Evolutionary conservation across 352 stramenopile species (phyloP).

Genomic region (Salisapilia sapeloensis): DNA sequence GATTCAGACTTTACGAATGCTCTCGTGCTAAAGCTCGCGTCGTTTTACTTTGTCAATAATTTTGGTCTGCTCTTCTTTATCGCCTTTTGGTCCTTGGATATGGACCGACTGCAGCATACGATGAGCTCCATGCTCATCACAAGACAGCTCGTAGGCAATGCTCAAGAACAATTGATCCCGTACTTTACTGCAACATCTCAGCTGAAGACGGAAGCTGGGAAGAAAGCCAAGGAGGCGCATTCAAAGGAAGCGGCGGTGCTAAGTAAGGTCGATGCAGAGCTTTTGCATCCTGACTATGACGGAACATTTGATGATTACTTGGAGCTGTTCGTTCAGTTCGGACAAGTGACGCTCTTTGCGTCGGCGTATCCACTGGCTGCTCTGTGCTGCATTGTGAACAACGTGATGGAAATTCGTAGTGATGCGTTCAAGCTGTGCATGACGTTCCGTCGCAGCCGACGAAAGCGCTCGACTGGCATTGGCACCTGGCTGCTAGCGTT

Average conservation of each 20-base stretch:
- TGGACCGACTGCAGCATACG: constrained; percentile 83
- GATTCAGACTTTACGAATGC: constrained; percentile 77
- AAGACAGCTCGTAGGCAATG: constrained; percentile 59
- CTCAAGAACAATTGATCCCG: constrained; percentile 64
- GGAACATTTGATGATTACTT: constrained; percentile 90
- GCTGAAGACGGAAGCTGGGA: constrained; percentile 68
- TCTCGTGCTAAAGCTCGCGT: constrained; percentile 95
- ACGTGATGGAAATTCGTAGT: constrained; percentile 89
- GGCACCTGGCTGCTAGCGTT: constrained; percentile 88
- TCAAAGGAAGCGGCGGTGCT: constrained; percentile 21
- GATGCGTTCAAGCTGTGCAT: constrained; percentile 91
- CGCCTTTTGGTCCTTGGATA: constrained; percentile 80
- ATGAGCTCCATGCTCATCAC: constrained; percentile 74
- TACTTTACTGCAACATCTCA: constrained; percentile 64
- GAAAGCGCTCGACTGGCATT: constrained; percentile 60
- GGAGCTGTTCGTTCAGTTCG: constrained; percentile 87
- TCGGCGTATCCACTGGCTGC: constrained; percentile 86
- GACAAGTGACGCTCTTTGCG: constrained; percentile 88
- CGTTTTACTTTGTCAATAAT: constrained; percentile 97
- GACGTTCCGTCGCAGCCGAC: constrained; percentile 56
- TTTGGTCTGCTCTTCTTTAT: constrained; percentile 94
- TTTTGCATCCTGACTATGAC: constrained; percentile 67
- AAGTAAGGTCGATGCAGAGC: constrained; percentile 56
- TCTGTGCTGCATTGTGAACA: constrained; percentile 87
- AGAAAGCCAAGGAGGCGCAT: constrained; percentile 44